Conservation (phyloP, 768 basidiomycete species). For the Boletus fagicola region DNA sequence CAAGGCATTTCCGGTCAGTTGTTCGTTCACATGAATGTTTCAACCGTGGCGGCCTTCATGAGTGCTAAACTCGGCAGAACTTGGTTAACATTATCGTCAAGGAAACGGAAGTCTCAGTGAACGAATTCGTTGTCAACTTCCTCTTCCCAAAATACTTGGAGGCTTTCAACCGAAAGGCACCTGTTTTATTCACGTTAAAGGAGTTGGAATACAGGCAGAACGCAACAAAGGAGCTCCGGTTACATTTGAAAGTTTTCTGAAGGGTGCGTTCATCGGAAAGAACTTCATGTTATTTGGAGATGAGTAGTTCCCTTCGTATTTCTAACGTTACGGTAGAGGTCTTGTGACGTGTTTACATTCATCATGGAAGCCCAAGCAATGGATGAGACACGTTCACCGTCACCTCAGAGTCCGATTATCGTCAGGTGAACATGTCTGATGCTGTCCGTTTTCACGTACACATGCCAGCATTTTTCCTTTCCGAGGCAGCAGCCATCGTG, state of each 20-base stretch:
- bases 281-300: neutral
- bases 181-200: conserved; percentile 39
- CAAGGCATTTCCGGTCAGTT: neutral
- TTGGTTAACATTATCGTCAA: conserved; percentile 37
- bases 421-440: neutral
- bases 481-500: neutral
- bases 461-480: neutral
- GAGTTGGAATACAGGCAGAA: conserved; percentile 47
- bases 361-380: neutral
- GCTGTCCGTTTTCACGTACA: neutral
- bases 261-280: neutral
- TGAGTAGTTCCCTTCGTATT: neutral
- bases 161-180: conserved; percentile 42
- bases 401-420: neutral
- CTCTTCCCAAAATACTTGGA: conserved; percentile 31
- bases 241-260: neutral
- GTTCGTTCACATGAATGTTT: neutral
- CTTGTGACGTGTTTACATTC: neutral
- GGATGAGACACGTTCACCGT: neutral
- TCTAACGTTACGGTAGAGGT: too few relatives aligned
- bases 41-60: neutral
- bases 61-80: conserved; percentile 28
- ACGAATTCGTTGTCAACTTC: conserved; percentile 18
- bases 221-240: conserved; percentile 31
- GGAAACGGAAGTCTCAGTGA: conserved; percentile 38